These are phyloP conservation scores for Verticillium alfalfae DNA, from an alignment of 2,329 filamentous ascomycete species.

Conservation along the genomic window DNA sequence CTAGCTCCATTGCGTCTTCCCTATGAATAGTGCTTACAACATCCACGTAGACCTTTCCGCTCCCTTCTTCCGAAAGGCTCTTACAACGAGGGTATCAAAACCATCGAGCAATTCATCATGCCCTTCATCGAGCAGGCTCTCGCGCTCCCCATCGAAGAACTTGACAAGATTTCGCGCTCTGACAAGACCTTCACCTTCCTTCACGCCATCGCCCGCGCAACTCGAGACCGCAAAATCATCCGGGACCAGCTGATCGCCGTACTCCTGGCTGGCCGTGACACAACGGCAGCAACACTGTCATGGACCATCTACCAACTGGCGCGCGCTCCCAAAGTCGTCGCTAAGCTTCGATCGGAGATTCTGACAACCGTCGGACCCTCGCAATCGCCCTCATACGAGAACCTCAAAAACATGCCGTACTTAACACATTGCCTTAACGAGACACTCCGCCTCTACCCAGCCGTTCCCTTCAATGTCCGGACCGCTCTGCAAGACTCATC, in stretches of 20 bases:
- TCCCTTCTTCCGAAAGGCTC: conserved; percentile 49
- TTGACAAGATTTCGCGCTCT: conserved; percentile 63
- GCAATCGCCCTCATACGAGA: conserved; percentile 16
- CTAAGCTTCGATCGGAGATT: conserved; percentile 34
- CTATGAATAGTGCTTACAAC: not conserved
- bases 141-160: conserved; percentile 55
- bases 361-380: conserved; percentile 42
- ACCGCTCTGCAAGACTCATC: conserved; percentile 67
- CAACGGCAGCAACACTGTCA: conserved; percentile 43
- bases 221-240: conserved; percentile 55
- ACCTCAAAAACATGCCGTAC: conserved; percentile 63
- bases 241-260: conserved; percentile 74
- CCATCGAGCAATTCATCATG: conserved; percentile 64
- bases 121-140: conserved; percentile 65
- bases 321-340: conserved; percentile 30
- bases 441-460: conserved; percentile 70
- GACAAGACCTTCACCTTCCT: conserved; percentile 68
- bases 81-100: conserved; percentile 58
- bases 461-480: conserved; percentile 75
- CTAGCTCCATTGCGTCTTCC: not conserved
- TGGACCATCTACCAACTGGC: conserved; percentile 40
- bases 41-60: conserved; percentile 48
- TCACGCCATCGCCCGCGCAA: conserved; percentile 68
- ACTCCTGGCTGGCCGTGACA: conserved; percentile 55
- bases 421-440: conserved; percentile 70